Percentiles rank a stretch among this genome's conserved stretches.
These are phyloP conservation scores for Ophiostoma himal-ulmi DNA, from an alignment of 2,329 filamentous ascomycete genomes.

Conservation along the genomic window DNA sequence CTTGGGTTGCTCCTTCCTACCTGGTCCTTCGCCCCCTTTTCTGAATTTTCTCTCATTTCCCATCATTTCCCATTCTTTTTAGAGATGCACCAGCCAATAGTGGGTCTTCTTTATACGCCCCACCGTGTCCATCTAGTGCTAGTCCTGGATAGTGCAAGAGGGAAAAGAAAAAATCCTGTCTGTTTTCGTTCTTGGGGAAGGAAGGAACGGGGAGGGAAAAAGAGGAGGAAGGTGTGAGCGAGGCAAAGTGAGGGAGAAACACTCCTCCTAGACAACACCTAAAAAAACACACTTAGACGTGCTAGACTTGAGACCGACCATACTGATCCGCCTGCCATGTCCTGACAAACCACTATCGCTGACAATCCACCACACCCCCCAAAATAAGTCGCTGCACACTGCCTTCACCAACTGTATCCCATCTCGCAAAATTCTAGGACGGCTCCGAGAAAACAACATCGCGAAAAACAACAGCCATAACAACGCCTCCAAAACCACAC, in stretches of 20 bases:
- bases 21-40: conserved; percentile 20
- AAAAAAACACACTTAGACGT: background rate
- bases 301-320: background rate
- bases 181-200: conserved; percentile 6
- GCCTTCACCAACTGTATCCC: conserved; percentile 14
- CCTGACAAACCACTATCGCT: conserved; percentile 25
- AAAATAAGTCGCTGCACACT: conserved; percentile 26
- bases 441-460: conserved; percentile 22
- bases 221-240: conserved; percentile 2
- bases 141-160: conserved; percentile 14
- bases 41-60: conserved; percentile 21
- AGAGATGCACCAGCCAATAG: conserved; percentile 23
- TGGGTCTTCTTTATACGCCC: conserved; percentile 1
- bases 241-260: conserved; percentile 11
- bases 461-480: conserved; percentile 30
- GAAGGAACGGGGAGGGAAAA: background rate
- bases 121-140: conserved; percentile 10
- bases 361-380: conserved; percentile 23
- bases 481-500: conserved; percentile 30
- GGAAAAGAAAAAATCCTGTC: conserved; percentile 17
- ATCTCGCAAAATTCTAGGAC: conserved; percentile 27
- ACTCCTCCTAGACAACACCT: conserved; percentile 3
- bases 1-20: background rate
- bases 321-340: background rate
- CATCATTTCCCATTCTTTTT: conserved; percentile 19